A percentile compares a stretch with the other conserved stretches of the same genome.
phyloP scores from a whole-genome alignment of 2,329 filamentous ascomycete species.

The Aschersonia sp. region DNA sequence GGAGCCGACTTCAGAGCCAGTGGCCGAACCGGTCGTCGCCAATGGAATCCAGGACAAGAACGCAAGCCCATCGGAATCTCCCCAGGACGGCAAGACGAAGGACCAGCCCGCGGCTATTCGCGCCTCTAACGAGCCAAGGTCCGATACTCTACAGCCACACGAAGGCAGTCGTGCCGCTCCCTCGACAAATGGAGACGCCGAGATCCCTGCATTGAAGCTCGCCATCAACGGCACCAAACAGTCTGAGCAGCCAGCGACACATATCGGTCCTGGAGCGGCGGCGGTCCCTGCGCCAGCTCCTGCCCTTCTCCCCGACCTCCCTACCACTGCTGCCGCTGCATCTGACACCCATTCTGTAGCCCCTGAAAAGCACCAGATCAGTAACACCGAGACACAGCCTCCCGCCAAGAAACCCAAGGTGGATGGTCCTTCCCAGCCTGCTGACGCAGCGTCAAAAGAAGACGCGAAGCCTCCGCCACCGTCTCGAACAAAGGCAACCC shows the following conservation, averaged over 20 bases:
- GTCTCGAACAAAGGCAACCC: slow-evolving; percentile 12
- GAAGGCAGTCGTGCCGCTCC: too few species aligned
- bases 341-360: neutral
- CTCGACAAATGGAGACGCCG: neutral
- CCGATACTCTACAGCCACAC: too few species aligned
- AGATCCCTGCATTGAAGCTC: neutral
- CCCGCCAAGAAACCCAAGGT: slow-evolving; percentile 26
- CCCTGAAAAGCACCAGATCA: neutral
- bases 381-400: neutral
- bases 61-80: neutral
- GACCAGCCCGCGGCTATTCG: too few species aligned
- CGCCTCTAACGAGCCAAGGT: too few species aligned
- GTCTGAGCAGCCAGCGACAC: slow-evolving; percentile 1
- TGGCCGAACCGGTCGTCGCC: neutral
- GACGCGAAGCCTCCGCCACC: neutral
- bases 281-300: slow-evolving; percentile 4
- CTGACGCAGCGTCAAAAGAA: neutral
- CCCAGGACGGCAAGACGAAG: too few species aligned
- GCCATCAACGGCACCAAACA: neutral
- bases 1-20: slow-evolving; percentile 6
- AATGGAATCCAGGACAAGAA: slow-evolving; percentile 8
- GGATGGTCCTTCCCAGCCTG: slow-evolving; percentile 5
- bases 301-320: neutral
- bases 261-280: slow-evolving; percentile 3
- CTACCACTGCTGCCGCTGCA: slow-evolving; percentile 1